phyloP scores from a whole-genome alignment of 306 rosid genomes.

The Castanospermum australe region DNA sequence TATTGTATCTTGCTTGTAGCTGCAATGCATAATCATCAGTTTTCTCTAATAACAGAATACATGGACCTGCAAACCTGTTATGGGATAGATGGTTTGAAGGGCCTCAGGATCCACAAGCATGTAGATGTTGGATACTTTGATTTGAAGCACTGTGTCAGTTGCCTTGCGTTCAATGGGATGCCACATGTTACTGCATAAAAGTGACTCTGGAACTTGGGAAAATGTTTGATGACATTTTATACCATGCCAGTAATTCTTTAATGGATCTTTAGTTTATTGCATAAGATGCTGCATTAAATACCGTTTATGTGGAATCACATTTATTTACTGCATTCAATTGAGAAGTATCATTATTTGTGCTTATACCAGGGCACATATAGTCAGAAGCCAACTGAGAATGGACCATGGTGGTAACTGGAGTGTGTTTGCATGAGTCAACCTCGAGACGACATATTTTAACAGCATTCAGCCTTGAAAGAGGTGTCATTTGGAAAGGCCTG shows the following conservation, averaged over 20 bases:
- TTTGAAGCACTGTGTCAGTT: slow-evolving; percentile 29
- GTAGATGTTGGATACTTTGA: slow-evolving; percentile 74
- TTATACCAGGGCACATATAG: neutral
- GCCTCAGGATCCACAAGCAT: slow-evolving; percentile 60
- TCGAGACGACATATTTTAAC: neutral
- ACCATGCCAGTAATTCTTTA: neutral
- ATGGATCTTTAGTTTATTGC: neutral
- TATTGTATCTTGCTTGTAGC: neutral
- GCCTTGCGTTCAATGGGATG: slow-evolving; percentile 18
- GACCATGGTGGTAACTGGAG: neutral
- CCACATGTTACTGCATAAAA: slow-evolving; percentile 22
- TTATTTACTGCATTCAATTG: slow-evolving; percentile 29
- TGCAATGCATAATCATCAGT: slow-evolving; percentile 11
- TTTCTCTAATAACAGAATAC: slow-evolving; percentile 46
- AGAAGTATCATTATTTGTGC: slow-evolving; percentile 30
- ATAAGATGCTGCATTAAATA: slow-evolving; percentile 7
- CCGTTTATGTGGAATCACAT: slow-evolving; percentile 18
- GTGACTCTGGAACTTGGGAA: slow-evolving; percentile 15
- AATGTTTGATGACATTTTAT: slow-evolving; percentile 21
- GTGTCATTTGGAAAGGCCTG: neutral
- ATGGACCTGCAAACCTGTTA: slow-evolving; percentile 55
- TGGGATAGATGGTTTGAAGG: slow-evolving; percentile 94
- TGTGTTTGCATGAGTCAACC: slow-evolving; percentile 6
- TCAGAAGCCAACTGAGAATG: neutral
- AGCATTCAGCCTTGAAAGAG: neutral